Evolutionary conservation across 768 basidiomycete genomes (phyloP).

Genomic region (Lenzites betulinus): DNA sequence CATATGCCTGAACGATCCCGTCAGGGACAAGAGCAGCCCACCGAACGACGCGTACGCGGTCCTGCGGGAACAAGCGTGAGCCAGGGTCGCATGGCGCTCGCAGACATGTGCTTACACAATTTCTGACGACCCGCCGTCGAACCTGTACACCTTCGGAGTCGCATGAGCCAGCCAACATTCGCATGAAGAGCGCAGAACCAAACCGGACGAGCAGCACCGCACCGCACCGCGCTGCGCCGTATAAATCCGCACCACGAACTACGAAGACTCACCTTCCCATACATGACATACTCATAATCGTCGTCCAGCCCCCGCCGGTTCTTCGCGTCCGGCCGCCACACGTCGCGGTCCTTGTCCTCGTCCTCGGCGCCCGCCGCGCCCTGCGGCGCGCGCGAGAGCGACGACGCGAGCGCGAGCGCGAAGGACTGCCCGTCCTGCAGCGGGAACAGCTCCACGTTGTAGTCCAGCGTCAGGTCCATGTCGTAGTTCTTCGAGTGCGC

Average conservation of each 20-base stretch:
- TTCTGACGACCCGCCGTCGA: conserved; percentile 83
- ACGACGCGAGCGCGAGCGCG: conserved; percentile 84
- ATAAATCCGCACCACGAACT: not conserved
- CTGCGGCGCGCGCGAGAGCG: conserved; percentile 59
- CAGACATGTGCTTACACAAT: conserved; percentile 65
- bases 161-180: not conserved
- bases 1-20: conserved; percentile 91
- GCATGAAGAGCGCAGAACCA: not conserved
- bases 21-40: conserved; percentile 90
- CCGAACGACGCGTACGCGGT: conserved; percentile 97
- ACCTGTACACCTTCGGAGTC: conserved; percentile 82
- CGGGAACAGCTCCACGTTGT: conserved; percentile 90
- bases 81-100: conserved; percentile 2
- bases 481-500: conserved; percentile 89
- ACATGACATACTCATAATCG: conserved; percentile 99
- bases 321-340: conserved; percentile 87
- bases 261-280: conserved; percentile 75
- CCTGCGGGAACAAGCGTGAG: conserved; percentile 41
- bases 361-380: conserved; percentile 54
- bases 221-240: not conserved
- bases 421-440: conserved; percentile 69
- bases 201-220: not conserved
- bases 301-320: conserved; percentile 82
- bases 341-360: conserved; percentile 74
- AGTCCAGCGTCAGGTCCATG: conserved; percentile 93